A percentile compares a stretch with the other conserved stretches of the same genome.
These are phyloP conservation scores for Beauveria australis DNA, from an alignment of 2,329 filamentous ascomycete species.

Conservation along the genomic window DNA sequence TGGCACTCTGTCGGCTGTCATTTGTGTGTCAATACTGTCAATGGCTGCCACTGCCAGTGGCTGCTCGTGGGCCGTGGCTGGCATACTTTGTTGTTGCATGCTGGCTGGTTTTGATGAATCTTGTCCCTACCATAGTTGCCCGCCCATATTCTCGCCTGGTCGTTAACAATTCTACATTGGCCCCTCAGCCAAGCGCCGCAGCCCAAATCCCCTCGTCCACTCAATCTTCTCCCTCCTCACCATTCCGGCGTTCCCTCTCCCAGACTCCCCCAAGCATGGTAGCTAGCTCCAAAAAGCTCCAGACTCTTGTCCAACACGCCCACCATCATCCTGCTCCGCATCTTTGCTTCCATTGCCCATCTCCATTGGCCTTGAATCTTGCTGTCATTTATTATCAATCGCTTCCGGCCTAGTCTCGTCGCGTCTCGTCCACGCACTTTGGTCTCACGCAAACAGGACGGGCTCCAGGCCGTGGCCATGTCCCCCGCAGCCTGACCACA, in stretches of 20 bases:
- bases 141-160: too few species aligned
- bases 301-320: background rate
- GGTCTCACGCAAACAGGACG: background rate
- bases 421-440: background rate
- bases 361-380: background rate
- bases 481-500: background rate
- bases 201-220: background rate
- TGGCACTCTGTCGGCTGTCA: background rate
- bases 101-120: too few species aligned
- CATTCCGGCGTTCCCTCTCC: background rate
- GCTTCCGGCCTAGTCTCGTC: background rate
- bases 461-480: background rate
- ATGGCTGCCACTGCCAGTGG: too few species aligned
- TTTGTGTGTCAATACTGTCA: too few species aligned
- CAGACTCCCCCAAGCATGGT: background rate
- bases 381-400: slow-evolving; percentile 7
- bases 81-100: too few species aligned
- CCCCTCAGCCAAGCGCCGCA: background rate
- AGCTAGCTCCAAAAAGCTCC: background rate
- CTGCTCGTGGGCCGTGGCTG: too few species aligned
- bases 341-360: background rate
- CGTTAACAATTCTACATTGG: too few species aligned
- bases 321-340: slow-evolving; percentile 1
- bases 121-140: too few species aligned
- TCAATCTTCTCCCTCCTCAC: background rate